Conservation (phyloP, 2,329 filamentous ascomycete species). For the Ophiostoma triangulosporum region DNA sequence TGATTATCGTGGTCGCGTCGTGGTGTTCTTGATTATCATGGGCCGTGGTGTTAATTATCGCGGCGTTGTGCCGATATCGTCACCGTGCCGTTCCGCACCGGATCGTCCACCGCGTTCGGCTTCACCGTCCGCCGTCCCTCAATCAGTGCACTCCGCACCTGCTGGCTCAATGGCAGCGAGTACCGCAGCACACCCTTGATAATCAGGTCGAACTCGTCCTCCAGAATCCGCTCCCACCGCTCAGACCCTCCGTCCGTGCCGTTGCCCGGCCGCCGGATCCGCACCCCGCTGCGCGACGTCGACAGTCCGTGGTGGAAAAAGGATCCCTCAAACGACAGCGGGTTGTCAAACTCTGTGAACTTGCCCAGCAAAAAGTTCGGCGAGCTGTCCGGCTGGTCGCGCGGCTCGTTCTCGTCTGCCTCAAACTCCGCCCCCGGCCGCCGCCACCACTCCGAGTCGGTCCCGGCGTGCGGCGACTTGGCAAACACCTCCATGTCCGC, state of each 20-base stretch:
- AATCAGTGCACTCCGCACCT: slow-evolving; percentile 44
- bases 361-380: slow-evolving; percentile 88
- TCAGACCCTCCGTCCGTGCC: slow-evolving; percentile 72
- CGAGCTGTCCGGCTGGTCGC: slow-evolving; percentile 49
- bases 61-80: slow-evolving; percentile 3
- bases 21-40: not conserved
- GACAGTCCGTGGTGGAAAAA: slow-evolving; percentile 65
- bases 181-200: slow-evolving; percentile 87
- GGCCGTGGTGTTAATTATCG: not conserved
- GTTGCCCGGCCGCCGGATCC: slow-evolving; percentile 73
- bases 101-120: slow-evolving; percentile 47
- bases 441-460: slow-evolving; percentile 47
- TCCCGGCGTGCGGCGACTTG: slow-evolving; percentile 79
- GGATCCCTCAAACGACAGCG: slow-evolving; percentile 77
- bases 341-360: slow-evolving; percentile 75
- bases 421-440: slow-evolving; percentile 26
- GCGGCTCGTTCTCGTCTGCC: slow-evolving; percentile 22
- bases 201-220: slow-evolving; percentile 88
- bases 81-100: slow-evolving; percentile 27
- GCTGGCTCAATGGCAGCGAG: slow-evolving; percentile 47
- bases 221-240: slow-evolving; percentile 80
- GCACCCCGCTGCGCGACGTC: slow-evolving; percentile 68
- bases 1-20: not conserved
- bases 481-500: slow-evolving; percentile 90
- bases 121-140: slow-evolving; percentile 46